Evolutionary conservation across 805 yeast species (phyloP).

Genomic region (Sugiyamaella boreocaroliniensis): DNA sequence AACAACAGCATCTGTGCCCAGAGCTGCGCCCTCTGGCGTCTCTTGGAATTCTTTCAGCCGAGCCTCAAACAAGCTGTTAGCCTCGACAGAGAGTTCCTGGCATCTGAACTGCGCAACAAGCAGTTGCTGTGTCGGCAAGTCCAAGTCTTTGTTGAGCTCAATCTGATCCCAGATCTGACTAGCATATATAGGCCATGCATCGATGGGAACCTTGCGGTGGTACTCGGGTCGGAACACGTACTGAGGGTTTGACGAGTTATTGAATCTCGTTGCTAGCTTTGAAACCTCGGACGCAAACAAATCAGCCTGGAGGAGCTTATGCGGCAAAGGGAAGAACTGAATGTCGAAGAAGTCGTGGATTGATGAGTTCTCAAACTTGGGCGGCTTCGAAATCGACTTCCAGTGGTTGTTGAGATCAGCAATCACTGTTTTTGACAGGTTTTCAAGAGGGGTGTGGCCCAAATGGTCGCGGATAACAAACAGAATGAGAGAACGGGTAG

Average conservation of each 20-base stretch:
- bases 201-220: conserved; percentile 83
- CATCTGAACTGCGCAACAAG: conserved; percentile 92
- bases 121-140: conserved; percentile 93
- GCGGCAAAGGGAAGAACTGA: conserved; percentile 73
- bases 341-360: conserved; percentile 79
- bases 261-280: conserved; percentile 57
- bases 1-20: conserved; percentile 18
- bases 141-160: conserved; percentile 86
- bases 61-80: conserved; percentile 40
- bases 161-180: conserved; percentile 92
- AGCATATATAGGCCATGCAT: conserved; percentile 93
- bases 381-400: conserved; percentile 69
- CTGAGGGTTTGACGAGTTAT: conserved; percentile 24
- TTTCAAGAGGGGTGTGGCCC: conserved; percentile 75
- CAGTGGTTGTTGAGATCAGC: conserved; percentile 73
- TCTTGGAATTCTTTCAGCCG: conserved; percentile 32
- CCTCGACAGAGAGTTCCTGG: conserved; percentile 68
- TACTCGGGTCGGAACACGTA: conserved; percentile 59
- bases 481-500: conserved; percentile 40
- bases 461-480: conserved; percentile 91
- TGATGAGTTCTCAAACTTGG: conserved; percentile 44
- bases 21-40: conserved; percentile 18
- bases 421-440: conserved; percentile 59
- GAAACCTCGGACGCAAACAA: conserved; percentile 57
- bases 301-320: conserved; percentile 74